phyloP scores from a whole-genome alignment of 192 early-diverging fungal species.

The Thamnidium elegans region DNA sequence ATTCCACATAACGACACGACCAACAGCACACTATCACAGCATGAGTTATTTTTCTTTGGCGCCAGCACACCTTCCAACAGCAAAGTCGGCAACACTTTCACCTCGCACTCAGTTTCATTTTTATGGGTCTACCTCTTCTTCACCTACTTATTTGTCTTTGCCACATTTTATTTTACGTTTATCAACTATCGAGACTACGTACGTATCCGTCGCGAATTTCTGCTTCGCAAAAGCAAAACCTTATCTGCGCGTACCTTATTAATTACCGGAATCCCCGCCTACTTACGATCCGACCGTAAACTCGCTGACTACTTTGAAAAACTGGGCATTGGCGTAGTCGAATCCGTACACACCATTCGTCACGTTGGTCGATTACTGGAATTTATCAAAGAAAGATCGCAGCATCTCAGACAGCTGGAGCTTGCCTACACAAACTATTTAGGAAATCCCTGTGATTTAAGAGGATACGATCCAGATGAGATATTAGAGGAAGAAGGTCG shows the following conservation, averaged over 20 bases:
- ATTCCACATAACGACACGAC: conserved; percentile 5
- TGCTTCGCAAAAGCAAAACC: conserved; percentile 37
- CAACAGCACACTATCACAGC: neutral
- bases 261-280: conserved; percentile 62
- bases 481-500: conserved; percentile 38
- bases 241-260: conserved; percentile 63
- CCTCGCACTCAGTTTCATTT: conserved; percentile 9
- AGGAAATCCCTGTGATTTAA: conserved; percentile 67
- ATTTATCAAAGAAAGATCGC: conserved; percentile 51
- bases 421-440: conserved; percentile 52
- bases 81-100: neutral
- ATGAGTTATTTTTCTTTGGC: no score
- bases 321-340: conserved; percentile 58
- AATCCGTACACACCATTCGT: conserved; percentile 60
- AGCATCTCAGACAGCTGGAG: conserved; percentile 56
- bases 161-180: conserved; percentile 48
- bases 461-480: conserved; percentile 57
- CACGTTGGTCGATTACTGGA: conserved; percentile 56
- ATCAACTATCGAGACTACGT: conserved; percentile 53
- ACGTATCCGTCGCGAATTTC: conserved; percentile 42
- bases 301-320: conserved; percentile 67
- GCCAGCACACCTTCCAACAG: neutral
- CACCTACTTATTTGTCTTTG: conserved; percentile 53
- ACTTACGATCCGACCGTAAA: conserved; percentile 48
- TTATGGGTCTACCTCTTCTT: conserved; percentile 43